phyloP scores from a whole-genome alignment of 2,329 filamentous ascomycete species.

The Pseudocercospora crystallina region DNA sequence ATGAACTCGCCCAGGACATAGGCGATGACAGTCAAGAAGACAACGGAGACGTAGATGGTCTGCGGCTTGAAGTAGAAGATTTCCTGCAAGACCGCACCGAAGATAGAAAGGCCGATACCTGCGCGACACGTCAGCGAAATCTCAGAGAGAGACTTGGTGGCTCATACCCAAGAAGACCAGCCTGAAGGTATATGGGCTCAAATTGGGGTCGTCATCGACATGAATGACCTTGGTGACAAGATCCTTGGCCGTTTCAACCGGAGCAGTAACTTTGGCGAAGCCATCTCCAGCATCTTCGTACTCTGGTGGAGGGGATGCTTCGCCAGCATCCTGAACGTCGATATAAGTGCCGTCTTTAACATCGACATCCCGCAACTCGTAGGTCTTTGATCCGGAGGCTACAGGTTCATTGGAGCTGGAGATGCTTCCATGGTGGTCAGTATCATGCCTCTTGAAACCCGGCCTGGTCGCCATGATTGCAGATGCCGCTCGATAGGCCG shows the following conservation, averaged over 20 bases:
- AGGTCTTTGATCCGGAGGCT: neutral
- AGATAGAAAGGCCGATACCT: conserved; percentile 27
- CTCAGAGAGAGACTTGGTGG: too few relatives aligned
- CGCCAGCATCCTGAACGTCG: neutral
- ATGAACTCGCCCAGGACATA: conserved; percentile 46
- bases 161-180: conserved; percentile 39
- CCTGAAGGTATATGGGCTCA: conserved; percentile 42
- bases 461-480: neutral
- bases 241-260: conserved; percentile 31
- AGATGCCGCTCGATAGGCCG: too few relatives aligned
- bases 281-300: conserved; percentile 12
- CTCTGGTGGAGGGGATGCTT: neutral
- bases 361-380: conserved; percentile 4
- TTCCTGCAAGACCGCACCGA: conserved; percentile 39
- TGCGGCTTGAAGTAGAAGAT: conserved; percentile 54
- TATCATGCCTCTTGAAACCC: conserved; percentile 2
- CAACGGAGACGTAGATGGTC: conserved; percentile 44
- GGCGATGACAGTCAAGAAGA: conserved; percentile 48
- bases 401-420: neutral
- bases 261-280: conserved; percentile 12
- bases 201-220: conserved; percentile 40
- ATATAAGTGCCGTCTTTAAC: conserved; percentile 4
- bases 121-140: neutral
- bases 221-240: conserved; percentile 37
- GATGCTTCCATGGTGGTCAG: neutral